Evolutionary conservation across 805 yeast genomes (phyloP), one percentile per base, ranked within the genome.

Genomic region (Starmerella riodocensis): DNA sequence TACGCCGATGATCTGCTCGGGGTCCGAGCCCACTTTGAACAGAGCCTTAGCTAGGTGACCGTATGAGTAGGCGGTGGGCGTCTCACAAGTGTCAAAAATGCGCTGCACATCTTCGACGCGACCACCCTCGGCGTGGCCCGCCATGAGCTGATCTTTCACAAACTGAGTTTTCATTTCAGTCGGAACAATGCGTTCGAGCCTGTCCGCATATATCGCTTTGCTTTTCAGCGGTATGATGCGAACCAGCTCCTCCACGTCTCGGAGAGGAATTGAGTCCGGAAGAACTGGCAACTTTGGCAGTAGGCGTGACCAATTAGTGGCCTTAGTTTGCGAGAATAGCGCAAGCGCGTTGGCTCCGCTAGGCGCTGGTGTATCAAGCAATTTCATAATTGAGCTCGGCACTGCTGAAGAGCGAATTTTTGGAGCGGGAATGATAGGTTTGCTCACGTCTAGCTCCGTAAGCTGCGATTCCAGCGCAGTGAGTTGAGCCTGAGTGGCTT

Each of bases 101-200:
- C 51, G 46, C 33, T 51, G 50, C 12, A 57, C 60, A 4, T 34
- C 40, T 7, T 32, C 45, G 2, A 50, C 46, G 9, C 47, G 29
- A 2, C 59, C 57, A 3, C 20, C 23, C 13, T 52, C 49, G 1
- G 64, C 64, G 39, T 60, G 58, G 1, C 56, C 58, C 8, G 56
- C 53, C 53, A 60, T 55, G 20, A 56, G 41, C 6, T 42, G 35
- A 27, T 61, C 58, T 23, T 39, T 18, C 2, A 53, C 41, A 16
- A 41, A 41, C 23, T 40, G 48, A 6, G 52, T 29, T 5, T 34
- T 29, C 8, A 22, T n/a, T 2, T 18, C 14, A 1, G 37, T 49
- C 1, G 38, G 31, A 27, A 56, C 33, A 53, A 56, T 47, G 6
- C 41, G 39, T 21, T 53, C 52, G 3, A 61, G 39, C 17, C 34